Evolutionary conservation across 208 protist species (phyloP).

Genomic region (Angomonas desouzai): DNA sequence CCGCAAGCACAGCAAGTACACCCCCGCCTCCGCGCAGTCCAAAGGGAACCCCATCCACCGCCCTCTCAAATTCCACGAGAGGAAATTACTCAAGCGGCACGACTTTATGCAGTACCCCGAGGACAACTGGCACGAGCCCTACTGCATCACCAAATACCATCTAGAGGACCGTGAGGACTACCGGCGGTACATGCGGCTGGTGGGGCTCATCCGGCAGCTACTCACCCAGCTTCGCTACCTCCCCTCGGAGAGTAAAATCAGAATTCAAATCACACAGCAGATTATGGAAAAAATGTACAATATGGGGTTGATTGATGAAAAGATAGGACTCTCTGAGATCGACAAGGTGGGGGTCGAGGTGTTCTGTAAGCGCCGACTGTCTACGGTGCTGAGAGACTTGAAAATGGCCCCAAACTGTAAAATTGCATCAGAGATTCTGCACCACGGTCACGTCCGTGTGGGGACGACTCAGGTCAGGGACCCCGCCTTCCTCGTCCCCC

Average conservation of each 20-base stretch:
- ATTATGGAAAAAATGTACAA: slow-evolving; percentile 87
- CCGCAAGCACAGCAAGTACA: slow-evolving; percentile 81
- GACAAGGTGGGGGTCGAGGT: slow-evolving; percentile 89
- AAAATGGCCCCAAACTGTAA: slow-evolving; percentile 89
- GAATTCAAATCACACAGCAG: slow-evolving; percentile 90
- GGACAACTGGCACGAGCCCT: slow-evolving; percentile 90
- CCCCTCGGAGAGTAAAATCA: slow-evolving; percentile 78
- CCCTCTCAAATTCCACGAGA: slow-evolving; percentile 85
- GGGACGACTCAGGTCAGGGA: slow-evolving; percentile 86
- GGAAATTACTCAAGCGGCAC: slow-evolving; percentile 88
- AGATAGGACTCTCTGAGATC: slow-evolving; percentile 75
- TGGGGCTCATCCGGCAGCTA: slow-evolving; percentile 84
- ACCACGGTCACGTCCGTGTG: slow-evolving; percentile 89
- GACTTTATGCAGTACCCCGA: slow-evolving; percentile 92
- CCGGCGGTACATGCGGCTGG: slow-evolving; percentile 83
- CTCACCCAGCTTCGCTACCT: slow-evolving; percentile 87
- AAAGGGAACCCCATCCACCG: slow-evolving; percentile 84
- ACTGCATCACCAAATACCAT: slow-evolving; percentile 92
- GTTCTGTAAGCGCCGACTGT: slow-evolving; percentile 87
- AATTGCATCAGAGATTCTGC: slow-evolving; percentile 71
- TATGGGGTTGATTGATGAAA: slow-evolving; percentile 88
- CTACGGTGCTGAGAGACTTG: slow-evolving; percentile 82
- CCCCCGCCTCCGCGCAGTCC: slow-evolving; percentile 61
- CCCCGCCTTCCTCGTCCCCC: slow-evolving; percentile 85
- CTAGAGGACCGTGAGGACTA: slow-evolving; percentile 92